A percentile compares a stretch with the other conserved stretches of the same genome.
These are phyloP conservation scores for Coprinellus aureogranulatus DNA, from an alignment of 768 basidiomycete species.

Conservation along the genomic window DNA sequence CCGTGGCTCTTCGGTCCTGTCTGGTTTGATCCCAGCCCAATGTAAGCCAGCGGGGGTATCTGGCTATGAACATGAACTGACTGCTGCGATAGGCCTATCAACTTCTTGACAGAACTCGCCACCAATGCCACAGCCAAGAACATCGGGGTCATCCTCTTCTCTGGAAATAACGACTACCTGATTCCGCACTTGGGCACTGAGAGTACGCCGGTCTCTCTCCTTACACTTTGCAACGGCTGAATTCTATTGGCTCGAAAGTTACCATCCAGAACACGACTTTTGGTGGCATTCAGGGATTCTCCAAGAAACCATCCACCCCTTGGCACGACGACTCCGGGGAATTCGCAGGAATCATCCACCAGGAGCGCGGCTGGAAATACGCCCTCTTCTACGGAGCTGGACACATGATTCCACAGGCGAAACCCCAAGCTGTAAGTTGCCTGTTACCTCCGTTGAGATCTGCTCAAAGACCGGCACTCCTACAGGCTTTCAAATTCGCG, in stretches of 20 bases:
- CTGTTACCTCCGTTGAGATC: too few species aligned
- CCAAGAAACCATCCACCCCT: slow-evolving; percentile 62
- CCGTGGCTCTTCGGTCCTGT: slow-evolving; percentile 37
- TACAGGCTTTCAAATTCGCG: slow-evolving; percentile 57
- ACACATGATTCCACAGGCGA: slow-evolving; percentile 37
- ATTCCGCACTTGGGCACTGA: slow-evolving; percentile 63
- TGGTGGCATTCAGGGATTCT: slow-evolving; percentile 74
- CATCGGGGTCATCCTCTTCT: slow-evolving; percentile 57
- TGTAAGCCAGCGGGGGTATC: not conserved
- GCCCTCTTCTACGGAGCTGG: slow-evolving; percentile 41
- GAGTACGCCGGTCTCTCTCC: slow-evolving; percentile 34
- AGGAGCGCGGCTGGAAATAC: slow-evolving; percentile 69
- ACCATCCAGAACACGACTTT: slow-evolving; percentile 78
- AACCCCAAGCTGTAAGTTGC: slow-evolving; percentile 36
- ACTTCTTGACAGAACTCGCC: slow-evolving; percentile 63
- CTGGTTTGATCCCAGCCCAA: slow-evolving; percentile 23
- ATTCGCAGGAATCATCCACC: slow-evolving; percentile 68
- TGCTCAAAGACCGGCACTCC: not conserved
- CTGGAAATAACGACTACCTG: slow-evolving; percentile 69
- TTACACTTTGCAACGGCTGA: not conserved
- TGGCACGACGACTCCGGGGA: slow-evolving; percentile 61
- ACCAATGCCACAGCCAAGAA: slow-evolving; percentile 55
- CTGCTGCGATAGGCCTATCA: slow-evolving; percentile 70
- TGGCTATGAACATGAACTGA: too few species aligned
- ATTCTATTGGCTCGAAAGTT: slow-evolving; percentile 32